Evolutionary conservation across 306 rosid genomes (phyloP).

Genomic region (Glycine tomentella): DNA sequence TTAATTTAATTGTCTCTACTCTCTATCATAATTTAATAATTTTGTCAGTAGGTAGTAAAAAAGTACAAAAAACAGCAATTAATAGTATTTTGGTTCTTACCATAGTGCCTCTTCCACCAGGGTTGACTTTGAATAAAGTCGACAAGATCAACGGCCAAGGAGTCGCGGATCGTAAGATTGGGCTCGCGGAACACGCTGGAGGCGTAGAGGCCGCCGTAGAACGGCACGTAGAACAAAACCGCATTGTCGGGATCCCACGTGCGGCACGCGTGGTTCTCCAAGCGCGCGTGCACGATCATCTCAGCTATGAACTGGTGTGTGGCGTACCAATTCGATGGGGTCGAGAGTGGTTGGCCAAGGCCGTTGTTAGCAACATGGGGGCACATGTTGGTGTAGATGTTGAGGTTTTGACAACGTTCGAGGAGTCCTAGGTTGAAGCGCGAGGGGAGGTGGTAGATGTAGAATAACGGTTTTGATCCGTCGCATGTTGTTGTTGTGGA

Average conservation of each 20-base stretch:
- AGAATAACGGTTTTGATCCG: conserved; percentile 48
- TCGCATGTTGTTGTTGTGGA: conserved; percentile 51
- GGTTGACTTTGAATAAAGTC: conserved; percentile 50
- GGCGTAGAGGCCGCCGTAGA: conserved; percentile 85
- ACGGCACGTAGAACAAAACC: conserved; percentile 72
- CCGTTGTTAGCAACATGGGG: conserved; percentile 80
- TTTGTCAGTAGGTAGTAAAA: too few species aligned
- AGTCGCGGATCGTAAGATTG: conserved; percentile 63
- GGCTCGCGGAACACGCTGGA: conserved; percentile 73
- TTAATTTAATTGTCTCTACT: too few species aligned
- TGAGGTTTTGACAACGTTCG: conserved; percentile 63
- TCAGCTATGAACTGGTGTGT: conserved; percentile 89
- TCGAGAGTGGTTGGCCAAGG: conserved; percentile 63
- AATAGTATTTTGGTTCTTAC: conserved; percentile 51
- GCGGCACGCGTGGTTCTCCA: conserved; percentile 82
- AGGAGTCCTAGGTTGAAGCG: conserved; percentile 75
- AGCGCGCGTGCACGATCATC: conserved; percentile 83
- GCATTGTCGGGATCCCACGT: conserved; percentile 70
- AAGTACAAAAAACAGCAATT: too few species aligned
- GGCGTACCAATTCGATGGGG: conserved; percentile 68
- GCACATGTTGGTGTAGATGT: conserved; percentile 86
- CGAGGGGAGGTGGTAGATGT: conserved; percentile 66
- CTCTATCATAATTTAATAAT: too few species aligned
- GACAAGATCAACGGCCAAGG: conserved; percentile 55
- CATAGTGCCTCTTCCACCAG: conserved; percentile 50